These are phyloP conservation scores for Geosmithia flava DNA, from an alignment of 2,329 filamentous ascomycete genomes.

Conservation along the genomic window DNA sequence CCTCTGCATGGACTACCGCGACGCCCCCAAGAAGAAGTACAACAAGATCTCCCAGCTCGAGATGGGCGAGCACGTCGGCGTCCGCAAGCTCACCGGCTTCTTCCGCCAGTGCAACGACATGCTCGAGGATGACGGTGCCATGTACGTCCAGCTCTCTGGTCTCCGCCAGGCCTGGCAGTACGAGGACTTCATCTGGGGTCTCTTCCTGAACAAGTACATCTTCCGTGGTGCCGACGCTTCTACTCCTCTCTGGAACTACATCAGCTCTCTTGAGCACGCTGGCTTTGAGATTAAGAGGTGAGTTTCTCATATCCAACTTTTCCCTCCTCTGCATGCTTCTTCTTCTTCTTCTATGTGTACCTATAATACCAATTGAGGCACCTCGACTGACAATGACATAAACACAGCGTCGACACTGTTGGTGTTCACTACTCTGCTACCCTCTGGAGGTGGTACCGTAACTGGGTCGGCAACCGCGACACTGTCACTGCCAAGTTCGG, in stretches of 20 bases:
- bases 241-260: conserved; percentile 79
- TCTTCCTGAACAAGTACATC: conserved; percentile 99
- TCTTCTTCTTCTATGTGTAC: background rate
- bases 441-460: conserved; percentile 96
- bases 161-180: conserved; percentile 95
- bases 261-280: conserved; percentile 69
- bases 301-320: no score
- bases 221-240: conserved; percentile 96
- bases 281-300: conserved; percentile 61
- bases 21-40: conserved; percentile 63
- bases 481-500: conserved; percentile 95
- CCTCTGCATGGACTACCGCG: conserved; percentile 94
- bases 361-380: background rate
- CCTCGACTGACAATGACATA: no score
- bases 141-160: conserved; percentile 93
- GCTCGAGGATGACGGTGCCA: conserved; percentile 90
- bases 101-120: conserved; percentile 82
- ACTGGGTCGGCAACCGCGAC: conserved; percentile 90
- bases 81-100: conserved; percentile 75
- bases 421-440: conserved; percentile 96
- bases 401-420: conserved; percentile 65
- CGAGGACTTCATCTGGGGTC: conserved; percentile 93
- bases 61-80: conserved; percentile 98
- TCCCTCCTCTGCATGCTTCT: no score
- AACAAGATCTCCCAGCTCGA: conserved; percentile 96